These are phyloP conservation scores for Leishmania tarentolae DNA, from an alignment of 208 protist species.

Conservation along the genomic window DNA sequence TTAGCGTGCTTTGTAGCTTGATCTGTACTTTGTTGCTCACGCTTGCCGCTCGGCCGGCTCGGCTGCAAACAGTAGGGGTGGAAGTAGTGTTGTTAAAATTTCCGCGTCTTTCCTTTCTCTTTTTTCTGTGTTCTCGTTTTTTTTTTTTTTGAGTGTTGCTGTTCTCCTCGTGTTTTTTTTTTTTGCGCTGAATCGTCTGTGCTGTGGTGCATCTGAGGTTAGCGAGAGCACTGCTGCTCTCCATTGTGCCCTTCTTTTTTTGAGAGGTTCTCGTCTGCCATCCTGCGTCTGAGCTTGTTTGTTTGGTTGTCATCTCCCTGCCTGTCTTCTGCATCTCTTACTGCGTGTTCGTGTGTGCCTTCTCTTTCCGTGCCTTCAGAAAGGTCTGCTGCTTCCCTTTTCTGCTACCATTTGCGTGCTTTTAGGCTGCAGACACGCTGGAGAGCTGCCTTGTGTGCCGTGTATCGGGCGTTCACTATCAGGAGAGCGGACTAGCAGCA, in stretches of 20 bases:
- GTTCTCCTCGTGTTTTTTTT: constrained; percentile 8
- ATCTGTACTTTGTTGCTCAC: neutral
- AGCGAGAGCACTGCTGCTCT: neutral
- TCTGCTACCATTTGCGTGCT: neutral
- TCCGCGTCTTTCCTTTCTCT: neutral
- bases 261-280: neutral
- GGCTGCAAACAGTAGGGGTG: neutral
- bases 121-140: neutral
- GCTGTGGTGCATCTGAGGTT: neutral
- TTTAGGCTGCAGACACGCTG: neutral
- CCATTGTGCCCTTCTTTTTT: neutral
- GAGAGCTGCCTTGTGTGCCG: neutral
- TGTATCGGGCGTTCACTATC: neutral
- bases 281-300: neutral
- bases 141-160: neutral
- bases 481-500: neutral
- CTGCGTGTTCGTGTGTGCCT: neutral
- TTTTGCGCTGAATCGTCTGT: neutral
- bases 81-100: neutral
- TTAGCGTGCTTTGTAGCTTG: neutral
- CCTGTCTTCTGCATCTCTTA: neutral
- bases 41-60: neutral
- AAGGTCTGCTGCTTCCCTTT: constrained; percentile 19
- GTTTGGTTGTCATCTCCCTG: neutral
- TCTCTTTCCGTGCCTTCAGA: neutral